A percentile compares a stretch with the other conserved stretches of the same genome.
Conservation (phyloP, 352 stramenopile genomes). For the Phytophthora pini region DNA sequence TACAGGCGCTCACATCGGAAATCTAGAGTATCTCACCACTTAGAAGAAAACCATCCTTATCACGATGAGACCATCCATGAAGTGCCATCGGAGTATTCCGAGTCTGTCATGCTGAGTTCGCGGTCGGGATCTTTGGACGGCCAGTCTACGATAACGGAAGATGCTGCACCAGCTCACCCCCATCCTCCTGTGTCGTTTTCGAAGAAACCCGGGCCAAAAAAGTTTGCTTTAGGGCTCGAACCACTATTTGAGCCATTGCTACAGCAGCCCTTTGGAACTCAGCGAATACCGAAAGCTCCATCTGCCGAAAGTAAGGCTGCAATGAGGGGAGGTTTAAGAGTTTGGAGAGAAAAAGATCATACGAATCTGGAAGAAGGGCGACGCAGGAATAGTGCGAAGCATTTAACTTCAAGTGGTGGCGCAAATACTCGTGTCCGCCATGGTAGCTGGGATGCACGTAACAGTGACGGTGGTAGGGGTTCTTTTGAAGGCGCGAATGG, state of each 20-base stretch:
- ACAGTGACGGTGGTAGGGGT: background rate
- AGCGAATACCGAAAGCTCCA: slow-evolving; percentile 49
- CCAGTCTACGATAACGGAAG: slow-evolving; percentile 24
- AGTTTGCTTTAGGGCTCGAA: slow-evolving; percentile 70
- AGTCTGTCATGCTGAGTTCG: slow-evolving; percentile 33
- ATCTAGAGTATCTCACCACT: slow-evolving; percentile 16
- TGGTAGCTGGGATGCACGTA: slow-evolving; percentile 1
- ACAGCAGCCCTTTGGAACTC: slow-evolving; percentile 68
- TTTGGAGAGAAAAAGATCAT: slow-evolving; percentile 27
- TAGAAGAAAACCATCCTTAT: slow-evolving; percentile 31
- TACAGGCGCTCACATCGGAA: slow-evolving; percentile 29
- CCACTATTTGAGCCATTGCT: slow-evolving; percentile 80
- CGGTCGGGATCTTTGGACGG: slow-evolving; percentile 34
- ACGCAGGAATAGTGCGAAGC: slow-evolving; percentile 15
- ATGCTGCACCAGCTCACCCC: slow-evolving; percentile 13
- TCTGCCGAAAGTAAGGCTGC: slow-evolving; percentile 24
- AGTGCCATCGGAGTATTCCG: slow-evolving; percentile 32
- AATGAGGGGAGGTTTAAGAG: slow-evolving; percentile 29
- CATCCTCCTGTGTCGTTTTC: slow-evolving; percentile 27
- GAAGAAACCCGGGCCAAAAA: slow-evolving; percentile 36
- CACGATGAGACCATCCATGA: slow-evolving; percentile 38
- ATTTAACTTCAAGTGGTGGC: slow-evolving; percentile 9
- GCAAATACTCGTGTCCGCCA: slow-evolving; percentile 2
- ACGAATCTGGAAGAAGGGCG: slow-evolving; percentile 4
- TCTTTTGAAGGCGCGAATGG: slow-evolving; percentile 27